Evolutionary conservation across 2,329 filamentous ascomycete genomes (phyloP).

Genomic region (Alternaria metachromatica): DNA sequence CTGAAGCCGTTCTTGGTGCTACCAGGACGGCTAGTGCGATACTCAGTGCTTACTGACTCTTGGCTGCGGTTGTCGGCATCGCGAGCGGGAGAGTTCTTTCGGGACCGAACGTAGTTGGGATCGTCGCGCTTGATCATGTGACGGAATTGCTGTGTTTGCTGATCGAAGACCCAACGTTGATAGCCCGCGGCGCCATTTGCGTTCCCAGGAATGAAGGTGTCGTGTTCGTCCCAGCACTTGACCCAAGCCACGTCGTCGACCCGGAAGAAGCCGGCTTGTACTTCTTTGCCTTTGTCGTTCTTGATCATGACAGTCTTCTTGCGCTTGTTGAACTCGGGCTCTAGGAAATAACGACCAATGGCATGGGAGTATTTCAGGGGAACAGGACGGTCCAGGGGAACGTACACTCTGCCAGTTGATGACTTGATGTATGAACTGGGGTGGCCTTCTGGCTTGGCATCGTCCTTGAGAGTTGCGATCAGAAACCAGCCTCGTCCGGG

Average conservation of each 20-base stretch:
- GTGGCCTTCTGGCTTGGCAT: slow-evolving; percentile 27
- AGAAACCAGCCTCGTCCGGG: slow-evolving; percentile 60
- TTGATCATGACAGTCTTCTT: slow-evolving; percentile 53
- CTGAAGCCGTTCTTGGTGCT: slow-evolving; percentile 37
- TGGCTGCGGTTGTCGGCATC: slow-evolving; percentile 30
- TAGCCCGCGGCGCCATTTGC: slow-evolving; percentile 37
- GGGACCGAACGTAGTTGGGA: slow-evolving; percentile 39
- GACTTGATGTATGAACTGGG: slow-evolving; percentile 23
- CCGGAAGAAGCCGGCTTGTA: slow-evolving; percentile 56
- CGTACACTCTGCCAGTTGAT: slow-evolving; percentile 22
- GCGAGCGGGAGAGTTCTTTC: slow-evolving; percentile 31
- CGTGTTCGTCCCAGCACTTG: slow-evolving; percentile 57
- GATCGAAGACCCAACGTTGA: slow-evolving; percentile 57
- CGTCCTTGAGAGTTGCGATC: slow-evolving; percentile 49
- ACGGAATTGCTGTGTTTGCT: slow-evolving; percentile 47
- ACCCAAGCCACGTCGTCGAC: slow-evolving; percentile 60
- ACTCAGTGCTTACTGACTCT: slow-evolving; percentile 41
- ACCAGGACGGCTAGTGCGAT: slow-evolving; percentile 27
- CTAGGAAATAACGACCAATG: slow-evolving; percentile 57
- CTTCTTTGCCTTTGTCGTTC: slow-evolving; percentile 47
- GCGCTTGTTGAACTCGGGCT: slow-evolving; percentile 56
- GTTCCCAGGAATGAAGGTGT: slow-evolving; percentile 58
- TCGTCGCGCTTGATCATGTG: slow-evolving; percentile 50
- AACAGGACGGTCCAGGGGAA: slow-evolving; percentile 42
- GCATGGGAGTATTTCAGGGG: slow-evolving; percentile 57